These are phyloP conservation scores for Hypoxylon rubiginosum DNA, from an alignment of 2,329 filamentous ascomycete genomes.

Conservation along the genomic window DNA sequence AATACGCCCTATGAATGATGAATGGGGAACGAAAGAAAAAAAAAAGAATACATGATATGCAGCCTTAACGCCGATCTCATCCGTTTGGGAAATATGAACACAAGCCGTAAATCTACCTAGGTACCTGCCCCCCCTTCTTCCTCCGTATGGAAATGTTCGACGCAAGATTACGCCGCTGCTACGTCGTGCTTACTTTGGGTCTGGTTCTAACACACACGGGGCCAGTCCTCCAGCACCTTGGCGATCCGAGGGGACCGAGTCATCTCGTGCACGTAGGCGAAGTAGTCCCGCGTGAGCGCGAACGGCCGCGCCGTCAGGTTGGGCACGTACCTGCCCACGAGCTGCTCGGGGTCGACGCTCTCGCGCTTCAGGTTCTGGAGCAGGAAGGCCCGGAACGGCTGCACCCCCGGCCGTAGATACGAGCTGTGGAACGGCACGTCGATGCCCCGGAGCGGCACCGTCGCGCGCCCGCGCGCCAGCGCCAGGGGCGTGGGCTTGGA, in stretches of 20 bases:
- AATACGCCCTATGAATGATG: not conserved
- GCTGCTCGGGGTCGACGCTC: conserved; percentile 44
- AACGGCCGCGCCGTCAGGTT: conserved; percentile 54
- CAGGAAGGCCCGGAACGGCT: conserved; percentile 49
- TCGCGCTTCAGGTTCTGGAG: conserved; percentile 43
- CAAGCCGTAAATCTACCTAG: too few relatives aligned
- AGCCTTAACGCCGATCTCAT: not conserved
- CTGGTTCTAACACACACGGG: too few relatives aligned
- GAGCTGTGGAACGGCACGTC: conserved; percentile 53
- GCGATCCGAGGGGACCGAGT: conserved; percentile 41
- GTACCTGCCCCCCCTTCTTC: not conserved
- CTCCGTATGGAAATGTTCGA: not conserved
- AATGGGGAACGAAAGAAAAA: not conserved
- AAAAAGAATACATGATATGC: not conserved
- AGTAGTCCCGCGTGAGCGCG: conserved; percentile 45
- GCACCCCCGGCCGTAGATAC: conserved; percentile 45
- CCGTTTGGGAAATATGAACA: not conserved
- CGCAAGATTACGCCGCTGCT: conserved; percentile 12
- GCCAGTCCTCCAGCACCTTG: conserved; percentile 41
- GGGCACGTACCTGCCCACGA: conserved; percentile 53
- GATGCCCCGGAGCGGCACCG: conserved; percentile 50
- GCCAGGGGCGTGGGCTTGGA: conserved; percentile 36
- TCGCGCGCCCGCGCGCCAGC: conserved; percentile 47
- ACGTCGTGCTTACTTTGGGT: conserved; percentile 17
- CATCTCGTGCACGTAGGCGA: conserved; percentile 44